phyloP scores from a whole-genome alignment of 805 yeast species.

The Cyberlindnera nakhonratchasimensis region DNA sequence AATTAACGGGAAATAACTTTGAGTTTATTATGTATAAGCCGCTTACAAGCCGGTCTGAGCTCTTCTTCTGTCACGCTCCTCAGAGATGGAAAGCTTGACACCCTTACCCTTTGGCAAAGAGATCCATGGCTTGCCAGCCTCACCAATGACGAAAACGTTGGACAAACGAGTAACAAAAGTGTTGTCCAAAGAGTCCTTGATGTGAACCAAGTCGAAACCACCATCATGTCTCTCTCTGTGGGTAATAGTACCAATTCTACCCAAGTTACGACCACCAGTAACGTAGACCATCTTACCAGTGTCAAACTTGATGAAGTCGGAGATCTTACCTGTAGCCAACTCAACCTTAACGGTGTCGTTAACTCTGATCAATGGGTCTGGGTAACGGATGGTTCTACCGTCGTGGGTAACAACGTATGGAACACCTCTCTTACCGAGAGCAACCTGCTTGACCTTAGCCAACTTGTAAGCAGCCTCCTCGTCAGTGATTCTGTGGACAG shows the following conservation, averaged over 20 bases:
- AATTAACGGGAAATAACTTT: slow-evolving; percentile 9
- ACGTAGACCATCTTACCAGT: slow-evolving; percentile 89
- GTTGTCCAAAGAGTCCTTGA: slow-evolving; percentile 93
- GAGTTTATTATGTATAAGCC: slow-evolving; percentile 11
- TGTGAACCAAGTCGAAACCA: slow-evolving; percentile 96
- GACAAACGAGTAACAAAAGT: slow-evolving; percentile 90
- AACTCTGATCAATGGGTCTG: slow-evolving; percentile 94
- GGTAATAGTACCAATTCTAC: slow-evolving; percentile 92
- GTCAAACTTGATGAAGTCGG: slow-evolving; percentile 86
- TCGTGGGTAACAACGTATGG: slow-evolving; percentile 99
- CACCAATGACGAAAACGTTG: slow-evolving; percentile 94
- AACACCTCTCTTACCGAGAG: slow-evolving; percentile 96
- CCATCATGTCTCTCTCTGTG: slow-evolving; percentile 98
- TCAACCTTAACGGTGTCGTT: slow-evolving; percentile 98
- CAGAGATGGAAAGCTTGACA: slow-evolving; percentile 91
- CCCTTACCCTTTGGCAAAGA: slow-evolving; percentile 99
- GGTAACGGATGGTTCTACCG: slow-evolving; percentile 99
- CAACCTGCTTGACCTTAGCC: slow-evolving; percentile 97
- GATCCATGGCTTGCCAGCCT: slow-evolving; percentile 90
- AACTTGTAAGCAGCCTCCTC: slow-evolving; percentile 98
- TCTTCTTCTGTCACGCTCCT: slow-evolving; percentile 98
- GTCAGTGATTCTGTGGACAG: slow-evolving; percentile 98
- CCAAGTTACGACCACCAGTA: slow-evolving; percentile 98
- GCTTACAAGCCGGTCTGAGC: slow-evolving; percentile 46
- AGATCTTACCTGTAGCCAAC: slow-evolving; percentile 92